Evolutionary conservation across 2,329 filamentous ascomycete species (phyloP), one percentile per base, ranked within the genome.

Genomic region (Fusarium buharicum): DNA sequence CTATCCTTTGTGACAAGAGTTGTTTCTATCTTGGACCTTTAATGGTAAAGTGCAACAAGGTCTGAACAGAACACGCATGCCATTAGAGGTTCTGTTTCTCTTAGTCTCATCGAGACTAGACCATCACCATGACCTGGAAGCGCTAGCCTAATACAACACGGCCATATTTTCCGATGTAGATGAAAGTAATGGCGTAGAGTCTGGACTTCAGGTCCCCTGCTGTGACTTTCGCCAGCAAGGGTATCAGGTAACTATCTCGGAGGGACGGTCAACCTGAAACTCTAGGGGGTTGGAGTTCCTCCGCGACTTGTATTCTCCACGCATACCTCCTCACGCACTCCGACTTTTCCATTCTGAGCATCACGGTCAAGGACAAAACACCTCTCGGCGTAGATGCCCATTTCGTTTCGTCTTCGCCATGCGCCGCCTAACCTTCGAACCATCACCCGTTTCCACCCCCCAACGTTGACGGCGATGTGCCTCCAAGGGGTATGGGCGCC

Each of bases 401-500:
- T 68, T 37, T 72, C 68, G 34, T 82, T 80, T 37, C 72, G 72
- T 38, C 69, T 62, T 55, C 73, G 73, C 81, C 81, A 82, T 10
- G 72, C 70, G 37, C 72, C 70, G 44, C 78, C 72, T 39, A 80
- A 66, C 17, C 81, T 73, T 16, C 81, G 74, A 8, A 81, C 74
- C 78, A 81, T 78, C 37, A 78, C 72, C 11, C 73, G 75, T 39
- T 74, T 75, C 81, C 81, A 82, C 8, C 79, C 81, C 6, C 81
- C 81, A 2, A 82, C 76, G 28, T 81, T 82, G 53, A 83, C 71
- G n/a, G 75, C 77, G 48, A 82, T 74, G 27, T 68, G 69, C 44
- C 69, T 74, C 79, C 78, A 82, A 2, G 72, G 65, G 2, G 64
- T 43, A 6, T 50, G 48, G 9, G 55, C 46, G 2, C 51, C 41